Conservation (phyloP, 805 yeast genomes). For the Nakazawaea sp. region DNA sequence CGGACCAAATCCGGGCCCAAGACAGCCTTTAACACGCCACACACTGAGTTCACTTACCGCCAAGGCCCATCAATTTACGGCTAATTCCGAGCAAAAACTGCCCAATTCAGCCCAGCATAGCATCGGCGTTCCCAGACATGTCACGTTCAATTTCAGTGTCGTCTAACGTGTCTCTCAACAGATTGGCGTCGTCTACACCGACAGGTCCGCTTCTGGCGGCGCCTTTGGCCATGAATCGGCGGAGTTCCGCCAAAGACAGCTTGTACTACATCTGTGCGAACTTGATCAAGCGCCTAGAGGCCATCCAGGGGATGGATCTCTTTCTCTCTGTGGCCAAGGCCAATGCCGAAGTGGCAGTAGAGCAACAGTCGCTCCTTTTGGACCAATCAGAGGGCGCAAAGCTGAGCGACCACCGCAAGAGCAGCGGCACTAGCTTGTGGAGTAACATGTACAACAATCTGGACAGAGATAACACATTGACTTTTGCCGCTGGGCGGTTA, state of each 20-base stretch:
- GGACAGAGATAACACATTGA: slow-evolving; percentile 34
- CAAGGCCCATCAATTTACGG: no score
- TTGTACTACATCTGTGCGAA: slow-evolving; percentile 59
- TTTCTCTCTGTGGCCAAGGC: slow-evolving; percentile 57
- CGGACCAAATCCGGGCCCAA: no score
- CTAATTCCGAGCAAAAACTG: no score
- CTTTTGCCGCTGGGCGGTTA: slow-evolving; percentile 70
- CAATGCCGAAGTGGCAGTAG: slow-evolving; percentile 62
- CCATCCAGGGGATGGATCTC: slow-evolving; percentile 62
- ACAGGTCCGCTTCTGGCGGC: slow-evolving; percentile 39
- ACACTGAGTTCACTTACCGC: no score
- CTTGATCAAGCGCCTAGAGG: slow-evolving; percentile 47
- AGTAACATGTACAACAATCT: background rate
- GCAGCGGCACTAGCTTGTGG: slow-evolving; percentile 5
- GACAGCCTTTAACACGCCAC: no score
- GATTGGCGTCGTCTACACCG: slow-evolving; percentile 17
- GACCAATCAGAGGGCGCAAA: slow-evolving; percentile 22
- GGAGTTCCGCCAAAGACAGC: slow-evolving; percentile 58
- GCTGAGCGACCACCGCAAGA: slow-evolving; percentile 7
- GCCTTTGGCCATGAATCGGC: slow-evolving; percentile 51
- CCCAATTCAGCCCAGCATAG: background rate
- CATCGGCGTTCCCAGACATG: slow-evolving; percentile 8
- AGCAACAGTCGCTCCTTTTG: slow-evolving; percentile 57
- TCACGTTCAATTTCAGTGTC: slow-evolving; percentile 20
- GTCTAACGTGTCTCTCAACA: slow-evolving; percentile 12